Percentiles rank a stretch among this genome's conserved stretches.
These are phyloP conservation scores for Rhizomucor pusillus DNA, from an alignment of 371 early-diverging fungal species.

Conservation along the genomic window DNA sequence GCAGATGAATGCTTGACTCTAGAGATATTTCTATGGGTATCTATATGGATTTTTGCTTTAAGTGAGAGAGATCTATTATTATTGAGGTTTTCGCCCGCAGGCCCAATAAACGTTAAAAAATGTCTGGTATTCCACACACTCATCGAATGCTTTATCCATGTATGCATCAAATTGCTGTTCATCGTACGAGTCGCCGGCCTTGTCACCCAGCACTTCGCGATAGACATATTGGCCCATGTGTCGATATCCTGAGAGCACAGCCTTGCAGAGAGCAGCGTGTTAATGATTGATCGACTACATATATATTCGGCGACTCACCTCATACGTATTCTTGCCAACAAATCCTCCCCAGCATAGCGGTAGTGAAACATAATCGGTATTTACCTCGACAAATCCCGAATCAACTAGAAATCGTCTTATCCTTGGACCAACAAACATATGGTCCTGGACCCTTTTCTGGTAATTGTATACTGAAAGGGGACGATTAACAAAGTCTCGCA, in stretches of 20 bases:
- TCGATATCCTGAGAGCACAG: slow-evolving; percentile 4
- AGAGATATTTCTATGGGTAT: too few species aligned
- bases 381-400: slow-evolving; percentile 24
- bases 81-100: slow-evolving; percentile 19
- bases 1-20: background rate
- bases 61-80: too few species aligned
- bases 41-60: too few species aligned
- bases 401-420: slow-evolving; percentile 17
- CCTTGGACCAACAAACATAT: slow-evolving; percentile 16
- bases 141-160: slow-evolving; percentile 40
- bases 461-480: too few species aligned
- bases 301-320: slow-evolving; percentile 17
- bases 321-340: slow-evolving; percentile 38
- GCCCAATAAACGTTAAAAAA: slow-evolving; percentile 38
- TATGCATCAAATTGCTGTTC: slow-evolving; percentile 18
- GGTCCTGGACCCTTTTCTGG: background rate
- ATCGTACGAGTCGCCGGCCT: slow-evolving; percentile 16
- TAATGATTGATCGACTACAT: background rate
- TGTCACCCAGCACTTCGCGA: slow-evolving; percentile 10
- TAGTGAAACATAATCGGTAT: slow-evolving; percentile 32
- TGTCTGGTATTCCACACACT: slow-evolving; percentile 41
- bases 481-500: background rate
- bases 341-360: slow-evolving; percentile 47
- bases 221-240: slow-evolving; percentile 21
- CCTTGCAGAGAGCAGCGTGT: background rate